These are phyloP conservation scores for Wickerhamomyces pijperi DNA, from an alignment of 805 yeast genomes.

Conservation along the genomic window DNA sequence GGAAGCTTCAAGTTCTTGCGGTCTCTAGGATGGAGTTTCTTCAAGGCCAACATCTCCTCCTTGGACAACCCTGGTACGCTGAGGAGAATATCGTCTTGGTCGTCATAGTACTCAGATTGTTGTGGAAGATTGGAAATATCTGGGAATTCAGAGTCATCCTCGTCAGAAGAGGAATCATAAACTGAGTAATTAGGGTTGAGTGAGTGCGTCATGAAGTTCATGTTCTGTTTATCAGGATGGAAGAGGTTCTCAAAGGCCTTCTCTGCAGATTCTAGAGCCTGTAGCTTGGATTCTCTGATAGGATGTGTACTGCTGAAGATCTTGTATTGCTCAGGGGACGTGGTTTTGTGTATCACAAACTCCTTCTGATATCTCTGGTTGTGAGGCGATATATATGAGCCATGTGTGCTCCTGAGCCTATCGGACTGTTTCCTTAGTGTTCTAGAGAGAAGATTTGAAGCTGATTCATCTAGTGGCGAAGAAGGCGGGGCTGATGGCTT, in stretches of 20 bases:
- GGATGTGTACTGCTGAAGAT: constrained; percentile 15
- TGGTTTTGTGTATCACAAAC: constrained; percentile 18
- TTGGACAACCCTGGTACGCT: constrained; percentile 18
- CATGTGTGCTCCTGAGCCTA: constrained; percentile 9
- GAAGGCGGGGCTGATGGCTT: constrained; percentile 1
- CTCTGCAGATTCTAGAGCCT: constrained; percentile 15
- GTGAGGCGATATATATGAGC: neutral
- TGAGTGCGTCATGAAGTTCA: neutral
- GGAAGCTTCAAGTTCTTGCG: constrained; percentile 16
- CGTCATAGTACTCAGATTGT: constrained; percentile 1
- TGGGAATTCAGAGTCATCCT: constrained; percentile 17
- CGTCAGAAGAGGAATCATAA: constrained; percentile 19
- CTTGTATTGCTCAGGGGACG: constrained; percentile 15
- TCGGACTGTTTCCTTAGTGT: constrained; percentile 18
- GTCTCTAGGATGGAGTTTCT: constrained; percentile 13
- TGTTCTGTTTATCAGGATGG: constrained; percentile 1
- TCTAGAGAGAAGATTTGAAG: constrained; percentile 15
- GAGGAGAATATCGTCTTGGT: constrained; percentile 16
- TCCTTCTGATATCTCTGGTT: constrained; percentile 5
- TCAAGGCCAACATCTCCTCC: constrained; percentile 17
- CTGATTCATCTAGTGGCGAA: constrained; percentile 8
- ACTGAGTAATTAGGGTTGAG: constrained; percentile 3
- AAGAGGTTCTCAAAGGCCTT: constrained; percentile 16
- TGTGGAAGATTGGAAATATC: constrained; percentile 9
- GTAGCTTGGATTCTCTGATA: constrained; percentile 15